These are phyloP conservation scores for Exserohilum turcica DNA, from an alignment of 2,329 filamentous ascomycete genomes.

Conservation along the genomic window DNA sequence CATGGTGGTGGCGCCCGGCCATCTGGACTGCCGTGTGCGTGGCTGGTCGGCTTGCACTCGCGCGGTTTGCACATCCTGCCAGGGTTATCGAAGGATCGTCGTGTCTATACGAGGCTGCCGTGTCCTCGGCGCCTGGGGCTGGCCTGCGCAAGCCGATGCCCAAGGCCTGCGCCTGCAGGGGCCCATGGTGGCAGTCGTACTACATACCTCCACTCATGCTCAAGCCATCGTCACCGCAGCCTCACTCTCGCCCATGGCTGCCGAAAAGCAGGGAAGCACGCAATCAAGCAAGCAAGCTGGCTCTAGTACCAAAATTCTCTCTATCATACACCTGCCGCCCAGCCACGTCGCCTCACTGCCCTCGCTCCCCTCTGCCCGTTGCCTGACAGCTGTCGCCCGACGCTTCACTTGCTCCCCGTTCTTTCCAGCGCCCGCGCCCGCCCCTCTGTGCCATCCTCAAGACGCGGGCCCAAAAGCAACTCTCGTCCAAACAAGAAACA, in stretches of 20 bases:
- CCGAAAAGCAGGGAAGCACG: slow-evolving; percentile 9
- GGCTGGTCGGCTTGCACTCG: background rate
- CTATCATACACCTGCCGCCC: slow-evolving; percentile 34
- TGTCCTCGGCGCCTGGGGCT: slow-evolving; percentile 9
- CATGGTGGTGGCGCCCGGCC: slow-evolving; percentile 12
- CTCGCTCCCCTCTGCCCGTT: slow-evolving; percentile 20
- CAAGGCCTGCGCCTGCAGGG: slow-evolving; percentile 1
- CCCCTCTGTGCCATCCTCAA: slow-evolving; percentile 29
- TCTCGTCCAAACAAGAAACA: slow-evolving; percentile 14
- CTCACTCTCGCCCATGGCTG: background rate
- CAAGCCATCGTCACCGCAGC: background rate
- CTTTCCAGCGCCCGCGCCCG: slow-evolving; percentile 42
- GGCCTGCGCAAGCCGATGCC: slow-evolving; percentile 21
- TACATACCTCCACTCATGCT: background rate
- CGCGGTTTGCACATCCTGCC: no score
- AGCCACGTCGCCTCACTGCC: slow-evolving; percentile 16
- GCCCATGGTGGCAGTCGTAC: slow-evolving; percentile 8
- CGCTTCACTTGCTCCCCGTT: slow-evolving; percentile 18
- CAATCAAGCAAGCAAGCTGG: slow-evolving; percentile 24
- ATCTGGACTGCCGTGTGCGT: slow-evolving; percentile 16
- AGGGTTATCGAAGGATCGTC: slow-evolving; percentile 1
- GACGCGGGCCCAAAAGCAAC: slow-evolving; percentile 33
- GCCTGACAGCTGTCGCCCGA: slow-evolving; percentile 28
- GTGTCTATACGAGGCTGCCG: slow-evolving; percentile 20
- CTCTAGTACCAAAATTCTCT: slow-evolving; percentile 28